Base-by-base conservation (phyloP, 2,329 filamentous ascomycete genomes). In the Pleurostoma richardsiae region DNA sequence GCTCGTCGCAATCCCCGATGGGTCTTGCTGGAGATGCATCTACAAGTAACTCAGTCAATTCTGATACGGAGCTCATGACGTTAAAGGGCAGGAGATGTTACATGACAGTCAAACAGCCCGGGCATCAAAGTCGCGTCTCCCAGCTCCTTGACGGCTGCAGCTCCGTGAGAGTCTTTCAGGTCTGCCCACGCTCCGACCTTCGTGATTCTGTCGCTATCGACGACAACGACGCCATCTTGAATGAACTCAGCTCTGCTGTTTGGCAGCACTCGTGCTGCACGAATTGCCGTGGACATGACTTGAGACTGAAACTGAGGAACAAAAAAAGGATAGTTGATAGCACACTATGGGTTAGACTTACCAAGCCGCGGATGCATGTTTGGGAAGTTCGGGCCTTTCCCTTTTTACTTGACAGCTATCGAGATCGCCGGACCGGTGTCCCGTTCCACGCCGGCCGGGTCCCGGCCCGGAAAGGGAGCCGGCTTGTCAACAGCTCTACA, bases 81-180 rank as follows among this genome's bases (percentile, higher is more conserved):
- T 38, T 8, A 38, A 19, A 19, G 19, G 19, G 19, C 30, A 7
- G 41, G 41, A 30, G 41, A 30, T 43, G 44, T 39, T 46, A 52
- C 49, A 42, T 53, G 51, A 30, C 51, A 53, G 44, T 51, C 49
- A 43, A 53, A 53, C 1, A 53, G 31, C 1, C 51, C 51, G 3
- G 51, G 51, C 41, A 51, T 46, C 26, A 53, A 10, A 2, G 49
- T 53, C 19, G 47, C 51, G n/a, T 53, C 42, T 2, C 51, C 51
- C 3, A 53, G 49, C 8, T 51, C 51, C 11, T 41, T 30, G 3
- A 49, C 42, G 3, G 26, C 5, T 29, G 33, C 3, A 3, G 29
- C 19, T 3, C 5, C n/a, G 11, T 41, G 39, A 31, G 30, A 19
- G 10, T n/a, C 30, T n/a, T 41, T 6, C 11, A 49, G 6, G 28